These are phyloP conservation scores for Penicillium diatomitis DNA, from an alignment of 495 filamentous ascomycete genomes.

Conservation along the genomic window DNA sequence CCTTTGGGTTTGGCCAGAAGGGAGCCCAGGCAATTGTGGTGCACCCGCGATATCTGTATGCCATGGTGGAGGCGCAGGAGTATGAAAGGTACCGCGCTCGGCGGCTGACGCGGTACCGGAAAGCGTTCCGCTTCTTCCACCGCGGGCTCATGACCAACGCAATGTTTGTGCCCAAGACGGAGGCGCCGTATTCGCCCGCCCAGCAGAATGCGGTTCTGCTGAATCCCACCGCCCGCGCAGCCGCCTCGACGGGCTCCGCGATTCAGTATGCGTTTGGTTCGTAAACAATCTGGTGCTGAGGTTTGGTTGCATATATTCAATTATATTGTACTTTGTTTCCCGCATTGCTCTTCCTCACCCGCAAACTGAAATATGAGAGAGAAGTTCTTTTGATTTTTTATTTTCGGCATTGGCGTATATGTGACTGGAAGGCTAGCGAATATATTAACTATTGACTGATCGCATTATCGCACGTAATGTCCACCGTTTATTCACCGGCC, in stretches of 20 bases:
- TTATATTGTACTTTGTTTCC: no score
- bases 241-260: background rate
- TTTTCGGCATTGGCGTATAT: no score
- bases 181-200: constrained; percentile 80
- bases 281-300: no score
- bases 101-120: constrained; percentile 88
- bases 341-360: no score
- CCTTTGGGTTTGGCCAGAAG: constrained; percentile 98
- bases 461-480: no score
- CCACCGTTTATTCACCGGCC: no score
- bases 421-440: no score
- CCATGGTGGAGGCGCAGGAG: constrained; percentile 74
- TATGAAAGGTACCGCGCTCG: constrained; percentile 75
- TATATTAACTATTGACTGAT: no score
- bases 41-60: constrained; percentile 90
- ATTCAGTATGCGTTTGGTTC: background rate
- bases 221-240: background rate
- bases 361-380: no score
- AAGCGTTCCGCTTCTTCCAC: constrained; percentile 95
- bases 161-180: constrained; percentile 88
- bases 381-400: no score
- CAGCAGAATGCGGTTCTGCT: constrained; percentile 44
- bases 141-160: constrained; percentile 93
- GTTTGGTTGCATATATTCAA: no score
- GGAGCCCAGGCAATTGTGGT: constrained; percentile 94